Conservation (phyloP, 2,329 filamentous ascomycete genomes). For the Cryphonectria nitschkei region DNA sequence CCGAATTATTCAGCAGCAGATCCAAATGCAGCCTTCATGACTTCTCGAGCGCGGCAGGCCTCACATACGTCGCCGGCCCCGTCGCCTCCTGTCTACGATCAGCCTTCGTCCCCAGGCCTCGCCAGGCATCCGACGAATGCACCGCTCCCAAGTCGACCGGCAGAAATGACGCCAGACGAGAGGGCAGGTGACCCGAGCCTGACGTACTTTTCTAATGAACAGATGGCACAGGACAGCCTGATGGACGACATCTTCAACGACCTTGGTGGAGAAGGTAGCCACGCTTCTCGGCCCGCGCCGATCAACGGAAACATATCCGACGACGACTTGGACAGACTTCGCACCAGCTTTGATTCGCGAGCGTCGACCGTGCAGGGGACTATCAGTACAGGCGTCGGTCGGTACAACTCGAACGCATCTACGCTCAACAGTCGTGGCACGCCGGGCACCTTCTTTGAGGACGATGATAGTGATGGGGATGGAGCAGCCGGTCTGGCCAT, state of each 20-base stretch:
- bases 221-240: slow-evolving; percentile 54
- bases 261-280: slow-evolving; percentile 46
- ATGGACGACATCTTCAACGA: slow-evolving; percentile 63
- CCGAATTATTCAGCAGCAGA: slow-evolving; percentile 55
- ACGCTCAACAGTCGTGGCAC: slow-evolving; percentile 44
- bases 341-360: slow-evolving; percentile 52
- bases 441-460: slow-evolving; percentile 43
- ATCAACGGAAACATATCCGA: slow-evolving; percentile 53
- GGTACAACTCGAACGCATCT: slow-evolving; percentile 47
- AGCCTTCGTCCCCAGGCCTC: slow-evolving; percentile 49
- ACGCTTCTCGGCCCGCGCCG: slow-evolving; percentile 44
- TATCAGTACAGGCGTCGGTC: slow-evolving; percentile 42
- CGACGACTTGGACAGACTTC: slow-evolving; percentile 51
- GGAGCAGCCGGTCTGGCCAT: slow-evolving; percentile 82
- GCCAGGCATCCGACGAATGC: slow-evolving; percentile 63
- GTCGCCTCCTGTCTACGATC: slow-evolving; percentile 47
- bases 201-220: slow-evolving; percentile 39
- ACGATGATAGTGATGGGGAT: slow-evolving; percentile 81
- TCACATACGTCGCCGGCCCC: slow-evolving; percentile 54
- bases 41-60: slow-evolving; percentile 50
- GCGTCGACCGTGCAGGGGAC: slow-evolving; percentile 50
- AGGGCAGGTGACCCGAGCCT: slow-evolving; percentile 36
- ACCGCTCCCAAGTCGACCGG: slow-evolving; percentile 59
- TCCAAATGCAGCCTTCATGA: slow-evolving; percentile 47
- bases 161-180: slow-evolving; percentile 48